Evolutionary conservation across 2,329 filamentous ascomycete genomes (phyloP).

Genomic region (Parastagonospora avenae): DNA sequence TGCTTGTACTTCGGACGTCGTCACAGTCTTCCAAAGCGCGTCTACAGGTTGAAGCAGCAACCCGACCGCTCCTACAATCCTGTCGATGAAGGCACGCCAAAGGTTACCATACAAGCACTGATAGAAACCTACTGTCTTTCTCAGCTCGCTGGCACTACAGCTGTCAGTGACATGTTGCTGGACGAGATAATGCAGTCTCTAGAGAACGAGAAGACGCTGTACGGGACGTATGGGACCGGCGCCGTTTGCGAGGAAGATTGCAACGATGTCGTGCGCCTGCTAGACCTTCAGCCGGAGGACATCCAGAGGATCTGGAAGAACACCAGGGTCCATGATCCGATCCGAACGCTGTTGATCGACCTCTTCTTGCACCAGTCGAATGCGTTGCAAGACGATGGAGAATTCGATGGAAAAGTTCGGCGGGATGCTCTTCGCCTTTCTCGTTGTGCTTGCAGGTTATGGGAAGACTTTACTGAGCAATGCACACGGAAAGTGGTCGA

Average conservation of each 20-base stretch:
- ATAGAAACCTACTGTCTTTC: conserved; percentile 9
- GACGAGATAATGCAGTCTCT: conserved; percentile 5
- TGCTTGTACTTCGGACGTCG: not conserved
- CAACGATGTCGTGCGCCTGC: not conserved
- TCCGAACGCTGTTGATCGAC: conserved; percentile 11
- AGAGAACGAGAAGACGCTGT: not conserved
- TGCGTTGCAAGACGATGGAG: not conserved
- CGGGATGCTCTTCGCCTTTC: not conserved
- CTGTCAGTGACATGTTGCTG: conserved; percentile 13
- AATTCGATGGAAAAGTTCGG: not conserved
- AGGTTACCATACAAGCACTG: conserved; percentile 4
- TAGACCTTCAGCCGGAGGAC: conserved; percentile 7
- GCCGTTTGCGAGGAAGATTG: not conserved
- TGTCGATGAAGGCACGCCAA: not conserved
- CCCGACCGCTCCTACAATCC: not conserved
- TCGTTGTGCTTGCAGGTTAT: not conserved
- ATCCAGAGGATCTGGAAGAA: conserved; percentile 6
- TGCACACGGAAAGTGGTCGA: not conserved
- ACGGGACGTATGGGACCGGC: not conserved
- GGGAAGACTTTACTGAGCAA: not conserved
- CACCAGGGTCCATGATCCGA: conserved; percentile 6
- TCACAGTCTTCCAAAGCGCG: conserved; percentile 4
- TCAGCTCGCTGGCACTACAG: conserved; percentile 2
- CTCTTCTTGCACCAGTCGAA: not conserved
- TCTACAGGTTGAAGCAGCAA: not conserved